phyloP scores from a whole-genome alignment of 257 asterid genomes.

The Sherardia arvensis region DNA sequence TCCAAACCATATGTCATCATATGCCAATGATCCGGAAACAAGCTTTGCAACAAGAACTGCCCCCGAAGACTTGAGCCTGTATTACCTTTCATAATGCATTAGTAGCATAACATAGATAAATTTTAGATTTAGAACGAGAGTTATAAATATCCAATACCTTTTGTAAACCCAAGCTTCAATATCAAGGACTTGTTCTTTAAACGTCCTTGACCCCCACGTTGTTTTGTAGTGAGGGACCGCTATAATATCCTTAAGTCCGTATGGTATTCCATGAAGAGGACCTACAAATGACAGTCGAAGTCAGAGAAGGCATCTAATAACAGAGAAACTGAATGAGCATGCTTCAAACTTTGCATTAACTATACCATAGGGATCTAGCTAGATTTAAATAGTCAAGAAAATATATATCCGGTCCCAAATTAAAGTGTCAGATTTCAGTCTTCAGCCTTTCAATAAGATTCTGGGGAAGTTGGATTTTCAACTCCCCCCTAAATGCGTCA shows the following conservation, averaged over 20 bases:
- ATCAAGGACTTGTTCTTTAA: conserved; percentile 68
- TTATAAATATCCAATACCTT: conserved; percentile 32
- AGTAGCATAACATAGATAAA: not conserved
- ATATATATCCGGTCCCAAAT: not conserved
- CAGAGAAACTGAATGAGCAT: too few relatives aligned
- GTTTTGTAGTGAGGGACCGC: conserved; percentile 88
- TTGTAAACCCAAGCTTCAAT: conserved; percentile 92
- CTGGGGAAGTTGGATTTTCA: too few relatives aligned
- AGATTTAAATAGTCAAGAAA: not conserved
- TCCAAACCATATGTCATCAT: conserved; percentile 94
- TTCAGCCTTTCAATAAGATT: too few relatives aligned
- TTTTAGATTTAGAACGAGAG: not conserved
- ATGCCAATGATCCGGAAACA: conserved; percentile 81
- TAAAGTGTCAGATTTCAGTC: too few relatives aligned
- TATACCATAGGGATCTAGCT: not conserved
- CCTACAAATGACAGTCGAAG: conserved; percentile 24
- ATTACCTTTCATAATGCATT: not conserved
- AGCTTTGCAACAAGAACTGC: conserved; percentile 87
- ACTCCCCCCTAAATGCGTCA: too few relatives aligned
- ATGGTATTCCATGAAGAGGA: conserved; percentile 94
- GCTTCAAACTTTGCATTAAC: not conserved
- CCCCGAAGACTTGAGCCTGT: conserved; percentile 80
- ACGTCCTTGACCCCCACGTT: conserved; percentile 84
- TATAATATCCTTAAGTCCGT: conserved; percentile 85
- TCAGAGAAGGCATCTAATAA: not conserved